Percentiles rank a stretch among this genome's conserved stretches.
These are phyloP conservation scores for Daphne laureola DNA, from an alignment of 441 rosid species.

Conservation along the genomic window DNA sequence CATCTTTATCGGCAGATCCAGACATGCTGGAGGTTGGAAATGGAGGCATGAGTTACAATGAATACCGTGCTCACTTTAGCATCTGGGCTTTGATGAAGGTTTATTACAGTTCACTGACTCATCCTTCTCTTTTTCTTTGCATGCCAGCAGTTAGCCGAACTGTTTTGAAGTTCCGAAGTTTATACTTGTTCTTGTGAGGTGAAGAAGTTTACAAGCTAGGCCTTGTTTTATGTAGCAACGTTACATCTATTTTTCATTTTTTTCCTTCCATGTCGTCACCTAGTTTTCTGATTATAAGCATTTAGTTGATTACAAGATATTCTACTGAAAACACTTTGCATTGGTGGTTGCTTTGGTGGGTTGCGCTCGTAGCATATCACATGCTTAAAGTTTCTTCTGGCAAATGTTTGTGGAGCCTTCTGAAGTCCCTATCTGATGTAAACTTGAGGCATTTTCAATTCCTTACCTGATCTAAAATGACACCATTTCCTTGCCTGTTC, in stretches of 20 bases:
- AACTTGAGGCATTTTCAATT: background rate
- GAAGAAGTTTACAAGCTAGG: no score
- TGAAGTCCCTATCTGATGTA: no score
- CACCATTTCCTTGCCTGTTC: conserved; percentile 18
- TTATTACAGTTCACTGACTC: background rate
- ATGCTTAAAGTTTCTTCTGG: no score
- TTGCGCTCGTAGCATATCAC: background rate
- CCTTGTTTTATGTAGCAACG: background rate
- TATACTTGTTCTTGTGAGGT: no score
- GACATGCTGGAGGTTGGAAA: conserved; percentile 99
- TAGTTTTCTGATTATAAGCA: background rate
- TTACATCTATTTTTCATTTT: no score
- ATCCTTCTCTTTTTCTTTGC: background rate
- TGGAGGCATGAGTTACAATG: conserved; percentile 89
- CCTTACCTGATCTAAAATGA: background rate
- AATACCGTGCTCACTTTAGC: conserved; percentile 89
- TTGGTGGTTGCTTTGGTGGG: background rate
- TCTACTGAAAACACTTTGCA: background rate
- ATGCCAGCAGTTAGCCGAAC: no score
- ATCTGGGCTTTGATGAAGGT: conserved; percentile 99
- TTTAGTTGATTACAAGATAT: background rate
- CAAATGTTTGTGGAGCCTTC: no score
- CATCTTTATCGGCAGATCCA: conserved; percentile 57
- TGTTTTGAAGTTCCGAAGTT: no score
- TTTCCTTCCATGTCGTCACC: no score